phyloP scores from a whole-genome alignment of 2,329 filamentous ascomycete species.

The Sarocladium oryzae region DNA sequence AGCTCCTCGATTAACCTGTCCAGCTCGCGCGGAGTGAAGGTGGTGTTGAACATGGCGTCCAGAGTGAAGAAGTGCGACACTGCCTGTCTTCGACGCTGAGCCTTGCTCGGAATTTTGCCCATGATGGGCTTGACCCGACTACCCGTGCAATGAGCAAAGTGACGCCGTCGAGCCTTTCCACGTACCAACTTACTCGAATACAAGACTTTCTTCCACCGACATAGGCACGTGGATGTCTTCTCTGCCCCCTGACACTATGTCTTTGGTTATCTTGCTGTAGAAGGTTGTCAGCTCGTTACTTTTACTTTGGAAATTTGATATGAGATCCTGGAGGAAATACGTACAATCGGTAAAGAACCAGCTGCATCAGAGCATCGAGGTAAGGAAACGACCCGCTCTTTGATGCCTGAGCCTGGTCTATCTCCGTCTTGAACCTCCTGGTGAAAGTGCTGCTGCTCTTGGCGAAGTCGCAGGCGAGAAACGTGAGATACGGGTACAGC shows the following conservation, averaged over 20 bases:
- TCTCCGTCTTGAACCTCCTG: conserved; percentile 15
- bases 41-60: conserved; percentile 18
- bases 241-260: conserved; percentile 14
- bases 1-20: background rate
- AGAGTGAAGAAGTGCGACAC: conserved; percentile 23
- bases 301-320: background rate
- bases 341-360: background rate
- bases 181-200: conserved; percentile 19
- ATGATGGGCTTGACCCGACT: background rate
- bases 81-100: conserved; percentile 12
- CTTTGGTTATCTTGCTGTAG: background rate
- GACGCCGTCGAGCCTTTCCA: background rate
- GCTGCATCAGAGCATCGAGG: background rate
- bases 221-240: conserved; percentile 19
- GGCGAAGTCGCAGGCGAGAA: conserved; percentile 19
- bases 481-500: conserved; percentile 27
- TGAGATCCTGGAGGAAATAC: background rate
- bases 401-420: background rate
- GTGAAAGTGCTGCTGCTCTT: conserved; percentile 11
- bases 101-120: background rate
- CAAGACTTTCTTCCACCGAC: conserved; percentile 18
- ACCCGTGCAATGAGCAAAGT: background rate
- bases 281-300: background rate
- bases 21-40: background rate
- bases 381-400: background rate